phyloP scores from a whole-genome alignment of 2,329 filamentous ascomycete genomes.

The Colletotrichum australisinense region DNA sequence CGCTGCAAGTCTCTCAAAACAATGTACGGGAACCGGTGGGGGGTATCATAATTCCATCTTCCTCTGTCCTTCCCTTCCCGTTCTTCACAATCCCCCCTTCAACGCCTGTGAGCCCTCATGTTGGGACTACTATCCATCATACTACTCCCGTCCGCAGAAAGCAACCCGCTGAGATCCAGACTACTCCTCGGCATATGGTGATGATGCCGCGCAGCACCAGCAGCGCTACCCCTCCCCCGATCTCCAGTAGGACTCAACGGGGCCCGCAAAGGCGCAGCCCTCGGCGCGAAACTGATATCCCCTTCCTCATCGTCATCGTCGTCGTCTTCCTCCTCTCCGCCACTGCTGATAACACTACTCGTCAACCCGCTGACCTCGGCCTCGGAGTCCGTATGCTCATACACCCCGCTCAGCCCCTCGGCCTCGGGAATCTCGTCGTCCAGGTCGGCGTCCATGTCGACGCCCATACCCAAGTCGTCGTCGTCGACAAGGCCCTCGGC shows the following conservation, averaged over 20 bases:
- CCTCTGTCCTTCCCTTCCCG: background rate
- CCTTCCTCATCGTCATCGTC: conserved; percentile 39
- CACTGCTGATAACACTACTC: conserved; percentile 44
- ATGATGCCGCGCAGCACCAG: background rate
- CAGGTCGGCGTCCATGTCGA: conserved; percentile 76
- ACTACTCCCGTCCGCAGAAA: conserved; percentile 69
- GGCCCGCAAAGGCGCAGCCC: conserved; percentile 45
- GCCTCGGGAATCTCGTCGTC: conserved; percentile 78
- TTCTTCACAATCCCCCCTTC: conserved; percentile 32
- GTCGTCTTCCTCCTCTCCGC: conserved; percentile 37
- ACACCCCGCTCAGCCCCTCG: conserved; percentile 64
- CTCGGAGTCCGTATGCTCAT: conserved; percentile 84
- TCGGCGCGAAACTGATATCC: conserved; percentile 53
- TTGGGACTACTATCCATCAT: conserved; percentile 67
- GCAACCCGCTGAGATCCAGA: conserved; percentile 66
- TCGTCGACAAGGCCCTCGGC: conserved; percentile 36
- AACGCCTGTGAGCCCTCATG: conserved; percentile 49
- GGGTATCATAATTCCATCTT: conserved; percentile 28
- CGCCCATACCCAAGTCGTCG: conserved; percentile 68
- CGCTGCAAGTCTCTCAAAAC: background rate
- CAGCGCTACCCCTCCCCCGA: conserved; percentile 40
- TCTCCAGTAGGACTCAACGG: conserved; percentile 52
- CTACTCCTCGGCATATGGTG: conserved; percentile 52
- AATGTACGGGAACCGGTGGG: background rate
- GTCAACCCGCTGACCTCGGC: conserved; percentile 66